These are phyloP conservation scores for Hypoxylon sp. DNA, from an alignment of 2,329 filamentous ascomycete species.

Conservation along the genomic window DNA sequence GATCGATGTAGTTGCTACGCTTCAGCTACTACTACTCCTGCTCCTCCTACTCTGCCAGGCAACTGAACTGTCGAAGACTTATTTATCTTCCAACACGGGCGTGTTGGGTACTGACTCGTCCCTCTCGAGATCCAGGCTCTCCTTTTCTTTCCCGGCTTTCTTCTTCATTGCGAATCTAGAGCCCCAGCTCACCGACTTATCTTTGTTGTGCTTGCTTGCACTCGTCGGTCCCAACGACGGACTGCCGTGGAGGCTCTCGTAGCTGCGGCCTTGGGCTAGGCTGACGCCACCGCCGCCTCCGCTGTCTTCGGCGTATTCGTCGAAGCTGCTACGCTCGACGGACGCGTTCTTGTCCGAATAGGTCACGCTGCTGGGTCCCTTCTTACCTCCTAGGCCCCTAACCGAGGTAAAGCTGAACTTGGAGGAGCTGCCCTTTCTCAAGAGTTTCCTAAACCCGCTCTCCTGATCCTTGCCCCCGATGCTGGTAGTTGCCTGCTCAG, in stretches of 20 bases:
- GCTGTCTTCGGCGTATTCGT: constrained; percentile 63
- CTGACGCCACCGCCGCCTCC: constrained; percentile 30
- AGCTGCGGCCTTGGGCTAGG: constrained; percentile 60
- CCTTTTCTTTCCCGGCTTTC: constrained; percentile 66
- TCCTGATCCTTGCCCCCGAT: constrained; percentile 63
- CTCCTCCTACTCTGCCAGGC: constrained; percentile 11
- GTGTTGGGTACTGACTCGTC: constrained; percentile 47
- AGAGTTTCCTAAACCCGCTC: constrained; percentile 69
- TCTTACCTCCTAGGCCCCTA: constrained; percentile 64
- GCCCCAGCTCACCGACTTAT: constrained; percentile 63
- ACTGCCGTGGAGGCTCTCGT: constrained; percentile 68
- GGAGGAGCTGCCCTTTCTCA: constrained; percentile 73
- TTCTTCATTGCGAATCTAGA: constrained; percentile 69
- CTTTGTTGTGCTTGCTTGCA: constrained; percentile 54
- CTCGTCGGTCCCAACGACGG: constrained; percentile 66
- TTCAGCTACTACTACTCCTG: too few species aligned
- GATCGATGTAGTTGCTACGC: constrained; percentile 7
- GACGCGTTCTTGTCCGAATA: constrained; percentile 69
- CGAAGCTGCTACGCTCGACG: constrained; percentile 68
- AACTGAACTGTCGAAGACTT: constrained; percentile 1
- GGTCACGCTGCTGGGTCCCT: constrained; percentile 66
- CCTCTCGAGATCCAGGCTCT: constrained; percentile 65
- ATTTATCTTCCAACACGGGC: constrained; percentile 41
- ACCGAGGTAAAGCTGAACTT: constrained; percentile 72
- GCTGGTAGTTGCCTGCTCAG: constrained; percentile 61